A percentile compares a stretch with the other conserved stretches of the same genome.
Evolutionary conservation across 2,329 filamentous ascomycete genomes (phyloP).

Genomic region (Calonectria montana): DNA sequence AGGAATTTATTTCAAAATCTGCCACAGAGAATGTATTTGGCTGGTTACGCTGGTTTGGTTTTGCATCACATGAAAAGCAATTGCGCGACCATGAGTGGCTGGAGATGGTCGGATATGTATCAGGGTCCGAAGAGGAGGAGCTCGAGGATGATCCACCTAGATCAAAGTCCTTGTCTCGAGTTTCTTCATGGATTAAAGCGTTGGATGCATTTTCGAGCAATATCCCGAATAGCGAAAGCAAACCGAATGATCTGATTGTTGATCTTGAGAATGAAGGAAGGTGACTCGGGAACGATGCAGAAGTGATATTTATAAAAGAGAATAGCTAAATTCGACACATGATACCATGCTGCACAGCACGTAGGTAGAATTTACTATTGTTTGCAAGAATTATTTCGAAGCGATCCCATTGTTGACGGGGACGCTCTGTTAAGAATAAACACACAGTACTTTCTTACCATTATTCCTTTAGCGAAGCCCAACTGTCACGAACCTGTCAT

Average conservation of each 20-base stretch:
- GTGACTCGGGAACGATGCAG: too few species aligned
- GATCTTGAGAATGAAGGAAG: too few species aligned
- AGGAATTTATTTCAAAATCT: neutral
- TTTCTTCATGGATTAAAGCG: neutral
- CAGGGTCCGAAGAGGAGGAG: neutral
- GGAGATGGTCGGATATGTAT: neutral
- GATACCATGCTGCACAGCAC: too few species aligned
- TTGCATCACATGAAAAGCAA: neutral
- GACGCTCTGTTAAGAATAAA: too few species aligned
- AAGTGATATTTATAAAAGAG: too few species aligned
- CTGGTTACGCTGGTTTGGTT: neutral
- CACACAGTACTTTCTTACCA: neutral
- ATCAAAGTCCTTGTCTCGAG: neutral
- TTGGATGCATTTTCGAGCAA: neutral
- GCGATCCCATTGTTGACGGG: too few species aligned
- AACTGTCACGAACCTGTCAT: neutral
- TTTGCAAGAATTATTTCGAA: too few species aligned
- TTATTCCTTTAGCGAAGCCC: neutral
- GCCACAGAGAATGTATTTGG: neutral
- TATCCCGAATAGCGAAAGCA: neutral
- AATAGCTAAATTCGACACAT: too few species aligned
- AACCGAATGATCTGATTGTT: too few species aligned
- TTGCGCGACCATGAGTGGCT: neutral
- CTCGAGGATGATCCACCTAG: neutral
- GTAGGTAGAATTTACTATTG: too few species aligned